Evolutionary conservation across 1,284 basidiomycete species (phyloP).

Genomic region (Ceratobasidium papillatum): DNA sequence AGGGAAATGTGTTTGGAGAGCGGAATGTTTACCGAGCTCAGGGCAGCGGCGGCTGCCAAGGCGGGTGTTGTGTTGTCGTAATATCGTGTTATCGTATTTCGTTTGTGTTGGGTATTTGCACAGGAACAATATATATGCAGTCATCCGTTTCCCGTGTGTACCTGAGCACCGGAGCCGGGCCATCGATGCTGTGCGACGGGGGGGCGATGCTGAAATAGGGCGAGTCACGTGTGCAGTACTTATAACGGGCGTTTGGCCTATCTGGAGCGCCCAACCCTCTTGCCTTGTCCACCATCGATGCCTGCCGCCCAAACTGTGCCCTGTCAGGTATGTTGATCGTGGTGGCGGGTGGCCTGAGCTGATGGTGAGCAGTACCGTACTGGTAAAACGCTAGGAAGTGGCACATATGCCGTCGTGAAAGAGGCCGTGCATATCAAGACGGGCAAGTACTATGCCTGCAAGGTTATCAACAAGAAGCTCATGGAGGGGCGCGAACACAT

Average conservation of each 20-base stretch:
- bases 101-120: conserved; percentile 6
- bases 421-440: conserved; percentile 95
- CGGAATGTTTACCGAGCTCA: conserved; percentile 55
- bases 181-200: conserved; percentile 1
- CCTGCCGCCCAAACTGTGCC: conserved; percentile 41
- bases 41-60: conserved; percentile 39
- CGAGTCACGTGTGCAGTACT: conserved; percentile 27
- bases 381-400: conserved; percentile 91
- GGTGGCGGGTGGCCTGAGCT: neutral
- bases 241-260: conserved; percentile 18
- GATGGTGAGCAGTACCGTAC: conserved; percentile 78
- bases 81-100: neutral
- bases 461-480: conserved; percentile 96
- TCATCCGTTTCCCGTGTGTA: neutral
- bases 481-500: conserved; percentile 94
- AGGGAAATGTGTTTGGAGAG: conserved; percentile 58
- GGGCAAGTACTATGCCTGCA: conserved; percentile 86
- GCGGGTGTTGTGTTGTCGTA: conserved; percentile 20
- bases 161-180: neutral
- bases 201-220: conserved; percentile 11
- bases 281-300: conserved; percentile 19
- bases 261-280: conserved; percentile 36
- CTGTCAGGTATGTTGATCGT: conserved; percentile 41
- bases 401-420: conserved; percentile 90
- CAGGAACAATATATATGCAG: conserved; percentile 13